Evolutionary conservation across 768 basidiomycete genomes (phyloP), one percentile per base, ranked within the genome.

Genomic region (Leccinum uliginosum): DNA sequence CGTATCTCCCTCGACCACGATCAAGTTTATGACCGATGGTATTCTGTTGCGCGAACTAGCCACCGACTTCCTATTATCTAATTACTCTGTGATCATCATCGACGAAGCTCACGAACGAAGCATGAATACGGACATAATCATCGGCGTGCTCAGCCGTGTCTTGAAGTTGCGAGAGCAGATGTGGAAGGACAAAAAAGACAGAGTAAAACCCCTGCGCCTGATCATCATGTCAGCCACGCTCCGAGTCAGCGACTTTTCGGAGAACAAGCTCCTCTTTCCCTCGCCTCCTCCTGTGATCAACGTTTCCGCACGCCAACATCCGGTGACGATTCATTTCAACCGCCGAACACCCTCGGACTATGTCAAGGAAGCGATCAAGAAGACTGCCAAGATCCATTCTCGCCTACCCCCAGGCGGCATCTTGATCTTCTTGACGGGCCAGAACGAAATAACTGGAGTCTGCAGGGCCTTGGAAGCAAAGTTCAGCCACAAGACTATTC

Each of bases 11-110:
- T 79, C 83, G 21, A 99, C 97, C 2, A 86, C 86, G 8, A 94
- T 99, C 77, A 98, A 98, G 71, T 99, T 98, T 78, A 98, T 98
- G 95, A 99, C 97, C 6, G 97, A 99, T 65, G 97, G 97, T 75
- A 93, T 99, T 26, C 76, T 99, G 32, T 77, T 99, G 15, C 86
- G 97, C 54, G 97, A 99, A 71, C 77, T 98, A 21, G 88, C 93
- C 0, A 83, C 83, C 12, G 95, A 99, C 68, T 97, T 99, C 71
- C 71, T 98, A n/a, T 78, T 99, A n/a, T 83, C 76, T 45, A 91
- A 87, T 71, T 99, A 99, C 70, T 93, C 91, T 6, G 88, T 97
- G 26, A 86, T 99, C 59, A 87, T 98, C 57, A 91, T 99, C 55
- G 97, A 99, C 60, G 97, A 99, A 71, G 97, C 97, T 0, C 97